A percentile compares a stretch with the other conserved stretches of the same genome.
Evolutionary conservation across 441 rosid genomes (phyloP).

Genomic region (Jatropha multifida): DNA sequence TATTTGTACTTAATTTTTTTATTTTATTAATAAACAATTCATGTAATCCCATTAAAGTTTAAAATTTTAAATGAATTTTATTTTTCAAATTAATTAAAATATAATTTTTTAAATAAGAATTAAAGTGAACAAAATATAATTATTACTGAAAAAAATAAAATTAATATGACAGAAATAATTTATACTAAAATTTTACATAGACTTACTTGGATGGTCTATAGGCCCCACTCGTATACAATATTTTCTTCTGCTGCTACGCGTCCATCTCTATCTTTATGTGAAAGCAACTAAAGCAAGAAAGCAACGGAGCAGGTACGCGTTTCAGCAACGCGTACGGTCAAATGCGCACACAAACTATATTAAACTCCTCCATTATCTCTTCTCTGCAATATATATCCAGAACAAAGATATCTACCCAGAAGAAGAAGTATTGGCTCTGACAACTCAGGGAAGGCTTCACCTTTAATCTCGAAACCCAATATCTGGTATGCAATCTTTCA

Average conservation of each 20-base stretch:
- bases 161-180: too few relatives aligned
- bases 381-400: not conserved
- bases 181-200: too few relatives aligned
- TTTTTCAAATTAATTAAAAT: too few relatives aligned
- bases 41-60: too few relatives aligned
- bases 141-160: too few relatives aligned
- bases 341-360: not conserved
- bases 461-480: not conserved
- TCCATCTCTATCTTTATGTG: not conserved
- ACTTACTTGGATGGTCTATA: too few relatives aligned
- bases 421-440: not conserved
- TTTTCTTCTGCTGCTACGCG: not conserved
- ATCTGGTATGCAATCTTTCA: not conserved
- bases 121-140: too few relatives aligned
- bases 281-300: not conserved
- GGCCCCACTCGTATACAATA: too few relatives aligned
- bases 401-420: not conserved
- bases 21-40: too few relatives aligned
- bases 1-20: too few relatives aligned
- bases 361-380: not conserved
- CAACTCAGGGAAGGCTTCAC: not conserved
- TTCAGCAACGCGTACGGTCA: constrained; percentile 21
- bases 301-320: not conserved
- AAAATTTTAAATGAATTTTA: too few relatives aligned
- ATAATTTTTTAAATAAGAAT: too few relatives aligned